Evolutionary conservation across 371 early-diverging fungal species (phyloP).

Genomic region (Mucor lusitanicus): DNA sequence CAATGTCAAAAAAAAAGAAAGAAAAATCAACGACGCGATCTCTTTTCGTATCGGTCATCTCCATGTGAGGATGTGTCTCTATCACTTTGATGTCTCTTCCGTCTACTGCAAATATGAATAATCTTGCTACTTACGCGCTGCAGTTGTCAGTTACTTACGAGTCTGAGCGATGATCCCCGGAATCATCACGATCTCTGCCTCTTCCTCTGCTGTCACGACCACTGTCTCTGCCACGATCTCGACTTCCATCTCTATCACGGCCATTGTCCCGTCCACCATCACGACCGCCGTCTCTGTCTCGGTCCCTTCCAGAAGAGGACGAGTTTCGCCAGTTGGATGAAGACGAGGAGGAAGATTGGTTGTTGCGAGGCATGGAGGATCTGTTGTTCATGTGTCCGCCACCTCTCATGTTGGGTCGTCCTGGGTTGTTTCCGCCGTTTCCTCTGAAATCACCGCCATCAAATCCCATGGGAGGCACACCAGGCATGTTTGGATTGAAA

Average conservation of each 20-base stretch:
- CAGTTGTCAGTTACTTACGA: conserved; percentile 15
- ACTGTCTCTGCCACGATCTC: conserved; percentile 8
- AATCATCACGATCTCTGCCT: conserved; percentile 18
- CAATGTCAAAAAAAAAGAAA: not conserved
- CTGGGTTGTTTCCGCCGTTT: not conserved
- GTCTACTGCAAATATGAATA: conserved; percentile 5
- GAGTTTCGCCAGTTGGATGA: conserved; percentile 2
- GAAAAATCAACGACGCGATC: conserved; percentile 25
- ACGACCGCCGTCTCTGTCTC: not conserved
- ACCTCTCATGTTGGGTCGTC: conserved; percentile 13
- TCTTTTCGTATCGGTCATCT: conserved; percentile 17
- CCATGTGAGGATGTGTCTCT: conserved; percentile 21
- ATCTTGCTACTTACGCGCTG: not conserved
- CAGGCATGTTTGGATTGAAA: conserved; percentile 25
- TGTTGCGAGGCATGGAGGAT: conserved; percentile 2
- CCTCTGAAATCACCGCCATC: conserved; percentile 25
- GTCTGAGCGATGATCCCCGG: conserved; percentile 20
- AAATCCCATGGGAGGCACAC: conserved; percentile 24
- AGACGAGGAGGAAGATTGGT: not conserved
- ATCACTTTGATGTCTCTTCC: conserved; percentile 19
- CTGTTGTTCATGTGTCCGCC: not conserved
- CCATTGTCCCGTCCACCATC: not conserved
- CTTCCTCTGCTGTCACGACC: conserved; percentile 18
- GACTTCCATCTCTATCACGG: conserved; percentile 4
- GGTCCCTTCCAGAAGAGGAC: not conserved